A percentile compares a stretch with the other conserved stretches of the same genome.
Conservation (phyloP, 495 filamentous ascomycete species). For the Trichoderma virens region DNA sequence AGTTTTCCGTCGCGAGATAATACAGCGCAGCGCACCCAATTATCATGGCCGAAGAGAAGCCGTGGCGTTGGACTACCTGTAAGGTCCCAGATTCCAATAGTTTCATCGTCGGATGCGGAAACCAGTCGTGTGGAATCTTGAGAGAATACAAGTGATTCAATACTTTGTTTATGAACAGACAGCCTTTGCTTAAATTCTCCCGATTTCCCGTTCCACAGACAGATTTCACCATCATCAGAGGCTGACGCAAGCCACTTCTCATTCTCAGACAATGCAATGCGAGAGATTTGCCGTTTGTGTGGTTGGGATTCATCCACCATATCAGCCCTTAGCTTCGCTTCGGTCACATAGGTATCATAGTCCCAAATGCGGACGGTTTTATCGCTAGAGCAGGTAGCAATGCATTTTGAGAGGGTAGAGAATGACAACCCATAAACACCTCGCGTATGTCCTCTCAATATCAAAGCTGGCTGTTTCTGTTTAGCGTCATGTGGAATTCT, state of each 20-base stretch:
- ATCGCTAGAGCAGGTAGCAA: background rate
- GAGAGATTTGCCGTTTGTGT: background rate
- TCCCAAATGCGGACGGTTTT: background rate
- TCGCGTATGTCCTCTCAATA: background rate
- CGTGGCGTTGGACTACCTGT: background rate
- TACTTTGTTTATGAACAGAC: background rate
- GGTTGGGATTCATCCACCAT: background rate
- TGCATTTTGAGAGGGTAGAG: background rate
- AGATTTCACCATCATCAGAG: background rate
- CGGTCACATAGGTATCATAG: background rate
- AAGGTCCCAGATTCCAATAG: background rate
- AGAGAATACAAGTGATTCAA: background rate
- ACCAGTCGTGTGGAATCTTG: background rate
- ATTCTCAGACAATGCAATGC: background rate
- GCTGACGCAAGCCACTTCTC: background rate
- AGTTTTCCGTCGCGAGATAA: background rate
- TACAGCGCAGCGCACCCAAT: background rate
- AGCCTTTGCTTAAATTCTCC: background rate
- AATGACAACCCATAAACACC: background rate
- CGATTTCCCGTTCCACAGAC: background rate
- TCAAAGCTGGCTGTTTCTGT: background rate
- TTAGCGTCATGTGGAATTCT: background rate
- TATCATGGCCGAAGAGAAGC: background rate
- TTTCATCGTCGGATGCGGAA: slow-evolving; percentile 1
- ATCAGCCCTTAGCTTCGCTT: background rate